Conservation (phyloP, 2,329 filamentous ascomycete genomes). For the Lecanicillium sp. region DNA sequence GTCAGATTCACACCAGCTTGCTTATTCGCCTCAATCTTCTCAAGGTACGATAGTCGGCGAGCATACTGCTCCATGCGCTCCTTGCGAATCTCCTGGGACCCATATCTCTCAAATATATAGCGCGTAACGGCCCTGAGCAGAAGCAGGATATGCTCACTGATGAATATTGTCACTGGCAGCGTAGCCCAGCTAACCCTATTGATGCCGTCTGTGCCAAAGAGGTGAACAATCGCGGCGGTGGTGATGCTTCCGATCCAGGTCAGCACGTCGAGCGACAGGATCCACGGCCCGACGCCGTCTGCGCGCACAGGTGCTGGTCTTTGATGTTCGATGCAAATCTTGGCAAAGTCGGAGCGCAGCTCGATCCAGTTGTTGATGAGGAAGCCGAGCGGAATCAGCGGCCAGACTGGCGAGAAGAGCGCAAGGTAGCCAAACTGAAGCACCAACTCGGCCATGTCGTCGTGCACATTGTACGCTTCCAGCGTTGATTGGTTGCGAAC, state of each 20-base stretch:
- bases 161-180: conserved; percentile 61
- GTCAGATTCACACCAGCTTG: conserved; percentile 22
- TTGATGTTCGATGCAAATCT: conserved; percentile 66
- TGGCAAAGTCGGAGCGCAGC: conserved; percentile 67
- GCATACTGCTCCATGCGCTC: conserved; percentile 31
- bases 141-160: conserved; percentile 66
- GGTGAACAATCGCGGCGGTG: conserved; percentile 63
- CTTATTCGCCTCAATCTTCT: conserved; percentile 31
- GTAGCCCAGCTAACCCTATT: conserved; percentile 53
- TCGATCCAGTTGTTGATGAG: conserved; percentile 72
- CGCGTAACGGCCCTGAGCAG: conserved; percentile 39
- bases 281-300: conserved; percentile 68
- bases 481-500: conserved; percentile 61
- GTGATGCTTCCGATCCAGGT: conserved; percentile 67
- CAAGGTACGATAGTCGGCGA: conserved; percentile 25
- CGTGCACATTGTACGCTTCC: conserved; percentile 62
- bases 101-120: conserved; percentile 26
- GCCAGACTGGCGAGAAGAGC: conserved; percentile 69
- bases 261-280: conserved; percentile 58
- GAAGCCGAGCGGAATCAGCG: conserved; percentile 63
- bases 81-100: conserved; percentile 30
- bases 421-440: conserved; percentile 67
- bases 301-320: conserved; percentile 60
- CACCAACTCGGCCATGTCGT: conserved; percentile 65
- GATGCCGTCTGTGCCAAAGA: conserved; percentile 53